phyloP scores from a whole-genome alignment of 1,284 basidiomycete species.

The Flammula alnicola region DNA sequence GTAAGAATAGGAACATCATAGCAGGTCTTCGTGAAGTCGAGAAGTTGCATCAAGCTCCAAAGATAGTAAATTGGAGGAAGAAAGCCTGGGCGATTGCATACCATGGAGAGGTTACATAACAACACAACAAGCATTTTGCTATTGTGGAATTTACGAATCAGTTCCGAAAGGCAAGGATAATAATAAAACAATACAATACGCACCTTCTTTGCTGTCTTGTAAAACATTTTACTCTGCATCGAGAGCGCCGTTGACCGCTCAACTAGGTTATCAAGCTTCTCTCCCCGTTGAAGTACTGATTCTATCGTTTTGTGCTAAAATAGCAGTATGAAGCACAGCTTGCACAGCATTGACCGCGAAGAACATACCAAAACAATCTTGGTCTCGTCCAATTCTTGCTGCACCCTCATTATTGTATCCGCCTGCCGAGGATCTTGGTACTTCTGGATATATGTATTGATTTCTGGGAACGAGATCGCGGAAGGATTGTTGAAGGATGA shows the following conservation, averaged over 20 bases:
- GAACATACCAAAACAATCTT: constrained; percentile 91
- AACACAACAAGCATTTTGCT: constrained; percentile 65
- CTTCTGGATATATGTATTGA: constrained; percentile 84
- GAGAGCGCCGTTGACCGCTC: constrained; percentile 93
- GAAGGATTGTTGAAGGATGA: constrained; percentile 66
- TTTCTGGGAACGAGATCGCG: constrained; percentile 71
- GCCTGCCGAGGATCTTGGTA: constrained; percentile 99
- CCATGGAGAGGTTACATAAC: constrained; percentile 45
- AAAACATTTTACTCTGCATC: constrained; percentile 92
- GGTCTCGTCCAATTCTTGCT: constrained; percentile 98
- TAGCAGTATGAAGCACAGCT: not conserved
- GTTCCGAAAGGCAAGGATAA: not conserved
- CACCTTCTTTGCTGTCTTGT: constrained; percentile 93
- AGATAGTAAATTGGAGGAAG: not conserved
- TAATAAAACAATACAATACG: constrained; percentile 23
- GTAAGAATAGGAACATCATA: constrained; percentile 16
- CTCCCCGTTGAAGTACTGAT: constrained; percentile 93
- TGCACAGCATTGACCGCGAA: not conserved
- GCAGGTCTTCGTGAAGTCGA: constrained; percentile 6
- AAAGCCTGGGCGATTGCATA: constrained; percentile 4
- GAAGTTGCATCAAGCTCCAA: not conserved
- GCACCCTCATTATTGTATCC: constrained; percentile 98
- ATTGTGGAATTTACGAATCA: constrained; percentile 2
- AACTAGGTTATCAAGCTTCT: constrained; percentile 97
- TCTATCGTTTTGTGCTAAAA: constrained; percentile 98